Percentiles rank a stretch among this genome's conserved stretches.
phyloP scores from a whole-genome alignment of 768 basidiomycete genomes.

The Tricholoma sp. region DNA sequence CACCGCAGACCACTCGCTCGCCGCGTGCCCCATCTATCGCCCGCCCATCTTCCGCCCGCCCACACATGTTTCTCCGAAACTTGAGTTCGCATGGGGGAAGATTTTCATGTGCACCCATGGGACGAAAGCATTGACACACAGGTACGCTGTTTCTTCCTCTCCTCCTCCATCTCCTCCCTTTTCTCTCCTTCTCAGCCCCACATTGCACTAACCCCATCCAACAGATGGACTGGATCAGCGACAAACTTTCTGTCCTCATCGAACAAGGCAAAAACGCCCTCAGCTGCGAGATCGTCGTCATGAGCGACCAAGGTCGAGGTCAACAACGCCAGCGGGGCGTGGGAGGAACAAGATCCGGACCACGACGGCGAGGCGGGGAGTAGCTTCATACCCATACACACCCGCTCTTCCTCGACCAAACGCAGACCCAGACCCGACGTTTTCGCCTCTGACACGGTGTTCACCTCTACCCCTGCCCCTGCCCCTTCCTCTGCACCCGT shows the following conservation, averaged over 20 bases:
- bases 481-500: too few species aligned
- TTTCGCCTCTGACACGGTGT: too few species aligned
- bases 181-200: too few species aligned
- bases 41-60: too few species aligned
- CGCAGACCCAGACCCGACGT: neutral
- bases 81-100: constrained; percentile 37
- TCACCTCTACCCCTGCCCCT: too few species aligned
- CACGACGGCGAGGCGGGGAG: too few species aligned
- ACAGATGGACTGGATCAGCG: constrained; percentile 87
- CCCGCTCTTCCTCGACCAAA: constrained; percentile 11
- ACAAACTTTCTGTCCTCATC: constrained; percentile 63
- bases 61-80: constrained; percentile 24
- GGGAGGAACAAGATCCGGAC: constrained; percentile 49
- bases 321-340: constrained; percentile 69
- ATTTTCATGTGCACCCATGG: constrained; percentile 29
- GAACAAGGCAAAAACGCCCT: constrained; percentile 77
- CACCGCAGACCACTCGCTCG: constrained; percentile 8
- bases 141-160: too few species aligned
- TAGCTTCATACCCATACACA: too few species aligned
- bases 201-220: too few species aligned
- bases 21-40: neutral
- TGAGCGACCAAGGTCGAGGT: constrained; percentile 77
- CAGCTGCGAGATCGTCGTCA: constrained; percentile 71
- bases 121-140: constrained; percentile 36
- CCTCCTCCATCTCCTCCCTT: too few species aligned